Conservation (phyloP, 495 filamentous ascomycete species). For the Aspergillus mulundensis region DNA sequence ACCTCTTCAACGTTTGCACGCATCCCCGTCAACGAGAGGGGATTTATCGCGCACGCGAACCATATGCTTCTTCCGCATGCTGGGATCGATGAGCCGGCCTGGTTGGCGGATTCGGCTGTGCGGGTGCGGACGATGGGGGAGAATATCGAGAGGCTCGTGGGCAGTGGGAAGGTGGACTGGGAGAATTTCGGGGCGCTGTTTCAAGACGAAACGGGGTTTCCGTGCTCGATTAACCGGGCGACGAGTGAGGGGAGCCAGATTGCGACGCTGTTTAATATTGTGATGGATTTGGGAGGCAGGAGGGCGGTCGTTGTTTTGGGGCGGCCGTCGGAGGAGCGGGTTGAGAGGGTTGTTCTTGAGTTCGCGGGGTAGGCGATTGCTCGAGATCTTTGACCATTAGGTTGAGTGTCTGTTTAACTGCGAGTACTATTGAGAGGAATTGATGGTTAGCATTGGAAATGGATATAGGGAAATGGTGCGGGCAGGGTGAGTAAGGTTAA, state of each 20-base stretch:
- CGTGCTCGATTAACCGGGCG: slow-evolving; percentile 33
- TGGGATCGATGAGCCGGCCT: slow-evolving; percentile 46
- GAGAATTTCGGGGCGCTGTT: slow-evolving; percentile 22
- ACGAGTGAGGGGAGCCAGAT: slow-evolving; percentile 14
- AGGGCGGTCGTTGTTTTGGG: slow-evolving; percentile 32
- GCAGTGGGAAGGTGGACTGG: slow-evolving; percentile 22
- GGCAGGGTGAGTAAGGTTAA: too few relatives aligned
- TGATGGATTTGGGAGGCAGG: slow-evolving; percentile 31
- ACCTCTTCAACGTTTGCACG: slow-evolving; percentile 50
- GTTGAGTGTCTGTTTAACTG: too few relatives aligned
- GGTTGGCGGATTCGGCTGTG: slow-evolving; percentile 50
- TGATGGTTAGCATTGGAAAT: too few relatives aligned
- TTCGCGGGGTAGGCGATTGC: background rate
- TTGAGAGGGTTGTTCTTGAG: background rate
- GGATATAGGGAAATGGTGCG: too few relatives aligned
- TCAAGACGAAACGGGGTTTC: slow-evolving; percentile 32
- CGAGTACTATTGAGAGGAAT: too few relatives aligned
- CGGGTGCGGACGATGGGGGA: slow-evolving; percentile 32
- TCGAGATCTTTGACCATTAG: too few relatives aligned
- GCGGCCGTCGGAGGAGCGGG: background rate
- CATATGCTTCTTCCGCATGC: slow-evolving; percentile 52
- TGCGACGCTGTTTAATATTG: slow-evolving; percentile 34
- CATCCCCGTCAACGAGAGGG: slow-evolving; percentile 42
- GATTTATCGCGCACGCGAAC: slow-evolving; percentile 58
- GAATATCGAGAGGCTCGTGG: slow-evolving; percentile 14